Conservation (phyloP, 129 eudicot species). For the Arctium minus region DNA sequence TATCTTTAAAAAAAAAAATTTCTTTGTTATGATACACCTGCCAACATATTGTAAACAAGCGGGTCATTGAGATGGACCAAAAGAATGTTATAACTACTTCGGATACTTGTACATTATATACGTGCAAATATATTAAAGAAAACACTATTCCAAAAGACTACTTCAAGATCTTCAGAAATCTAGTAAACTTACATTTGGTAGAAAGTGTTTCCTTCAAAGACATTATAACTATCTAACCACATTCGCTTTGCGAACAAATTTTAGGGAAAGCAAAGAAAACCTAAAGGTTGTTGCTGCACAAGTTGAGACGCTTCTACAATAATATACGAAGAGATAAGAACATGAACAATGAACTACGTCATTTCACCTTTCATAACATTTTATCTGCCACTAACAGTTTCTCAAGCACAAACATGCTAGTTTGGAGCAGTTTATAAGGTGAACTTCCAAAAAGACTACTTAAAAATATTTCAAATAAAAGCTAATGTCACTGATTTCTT, state of each 20-base stretch:
- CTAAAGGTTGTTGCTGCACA: not conserved
- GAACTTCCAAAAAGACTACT: not conserved
- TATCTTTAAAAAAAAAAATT: too few species aligned
- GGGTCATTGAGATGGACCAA: too few species aligned
- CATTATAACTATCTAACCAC: not conserved
- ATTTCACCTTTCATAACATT: constrained; percentile 25
- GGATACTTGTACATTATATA: too few species aligned
- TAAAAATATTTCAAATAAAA: not conserved
- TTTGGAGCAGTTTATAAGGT: constrained; percentile 30
- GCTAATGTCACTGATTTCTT: not conserved
- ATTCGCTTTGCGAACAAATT: not conserved
- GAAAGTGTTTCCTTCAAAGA: too few species aligned
- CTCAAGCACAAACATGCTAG: constrained; percentile 13
- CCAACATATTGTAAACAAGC: too few species aligned
- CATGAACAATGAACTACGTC: not conserved
- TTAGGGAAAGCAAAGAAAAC: not conserved
- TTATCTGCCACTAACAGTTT: constrained; percentile 24
- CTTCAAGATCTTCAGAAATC: too few species aligned
- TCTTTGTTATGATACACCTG: too few species aligned
- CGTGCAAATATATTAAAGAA: too few species aligned
- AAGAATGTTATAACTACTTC: too few species aligned
- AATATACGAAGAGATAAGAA: not conserved
- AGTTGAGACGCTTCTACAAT: not conserved
- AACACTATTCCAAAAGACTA: not conserved
- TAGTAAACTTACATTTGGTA: not conserved